Evolutionary conservation across 352 stramenopile genomes (phyloP).

Genomic region (Phytophthora europaea): DNA sequence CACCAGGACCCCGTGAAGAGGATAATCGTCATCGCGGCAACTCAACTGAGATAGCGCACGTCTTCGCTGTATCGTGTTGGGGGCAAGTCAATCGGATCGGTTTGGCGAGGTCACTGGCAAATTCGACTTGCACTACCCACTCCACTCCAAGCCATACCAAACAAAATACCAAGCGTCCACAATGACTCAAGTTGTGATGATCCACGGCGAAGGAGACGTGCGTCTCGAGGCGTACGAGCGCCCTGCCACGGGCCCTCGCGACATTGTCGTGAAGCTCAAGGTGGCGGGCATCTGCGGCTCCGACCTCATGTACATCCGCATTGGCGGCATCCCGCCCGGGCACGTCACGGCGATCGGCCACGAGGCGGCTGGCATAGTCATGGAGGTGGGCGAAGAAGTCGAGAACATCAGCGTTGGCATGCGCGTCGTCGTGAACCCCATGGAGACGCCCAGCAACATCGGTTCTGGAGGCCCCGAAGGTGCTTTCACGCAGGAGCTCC

Average conservation of each 20-base stretch:
- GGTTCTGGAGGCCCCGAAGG: constrained; percentile 29
- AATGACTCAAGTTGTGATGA: constrained; percentile 36
- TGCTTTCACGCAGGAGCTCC: constrained; percentile 34
- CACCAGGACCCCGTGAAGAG: not conserved
- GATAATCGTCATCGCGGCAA: constrained; percentile 9
- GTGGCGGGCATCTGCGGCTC: constrained; percentile 39
- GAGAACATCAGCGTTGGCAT: constrained; percentile 33
- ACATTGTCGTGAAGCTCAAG: constrained; percentile 36
- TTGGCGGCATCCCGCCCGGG: constrained; percentile 34
- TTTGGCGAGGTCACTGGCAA: constrained; percentile 25
- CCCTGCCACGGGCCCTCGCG: constrained; percentile 24
- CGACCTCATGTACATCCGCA: constrained; percentile 38
- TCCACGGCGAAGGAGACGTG: constrained; percentile 33
- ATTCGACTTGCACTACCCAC: constrained; percentile 14
- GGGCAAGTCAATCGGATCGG: not conserved
- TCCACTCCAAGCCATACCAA: not conserved
- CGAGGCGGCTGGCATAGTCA: constrained; percentile 31
- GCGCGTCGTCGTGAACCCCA: constrained; percentile 38
- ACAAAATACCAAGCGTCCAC: constrained; percentile 6
- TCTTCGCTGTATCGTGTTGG: no score
- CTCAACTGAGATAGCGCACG: no score
- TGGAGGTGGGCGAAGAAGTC: constrained; percentile 34
- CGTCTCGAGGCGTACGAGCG: constrained; percentile 38
- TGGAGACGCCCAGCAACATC: constrained; percentile 40
- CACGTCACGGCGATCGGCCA: constrained; percentile 34